These are phyloP conservation scores for Diddensiella santjacobensis DNA, from an alignment of 805 yeast genomes.

Conservation along the genomic window DNA sequence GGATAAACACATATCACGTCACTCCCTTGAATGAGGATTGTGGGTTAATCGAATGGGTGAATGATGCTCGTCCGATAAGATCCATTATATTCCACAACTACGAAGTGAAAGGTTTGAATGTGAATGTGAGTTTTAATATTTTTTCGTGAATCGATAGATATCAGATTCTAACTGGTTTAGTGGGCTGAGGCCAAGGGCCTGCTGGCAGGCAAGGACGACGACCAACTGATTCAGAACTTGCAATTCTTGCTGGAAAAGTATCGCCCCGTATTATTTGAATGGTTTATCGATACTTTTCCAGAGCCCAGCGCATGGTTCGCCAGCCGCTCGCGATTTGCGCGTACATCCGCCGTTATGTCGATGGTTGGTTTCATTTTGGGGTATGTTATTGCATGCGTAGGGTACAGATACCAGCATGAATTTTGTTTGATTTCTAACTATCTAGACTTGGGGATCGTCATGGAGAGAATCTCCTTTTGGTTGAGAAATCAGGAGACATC, in stretches of 20 bases:
- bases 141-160: neutral
- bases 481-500: conserved; percentile 69
- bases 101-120: conserved; percentile 38
- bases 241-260: conserved; percentile 34
- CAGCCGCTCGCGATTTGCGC: conserved; percentile 67
- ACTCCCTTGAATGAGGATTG: conserved; percentile 79
- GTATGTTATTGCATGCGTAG: conserved; percentile 1
- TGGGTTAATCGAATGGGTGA: conserved; percentile 91
- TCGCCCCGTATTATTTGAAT: conserved; percentile 60
- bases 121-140: conserved; percentile 22
- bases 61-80: conserved; percentile 67
- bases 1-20: conserved; percentile 80
- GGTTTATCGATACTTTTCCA: conserved; percentile 87
- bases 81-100: conserved; percentile 50
- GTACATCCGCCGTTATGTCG: conserved; percentile 93
- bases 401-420: too few relatives aligned
- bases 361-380: conserved; percentile 94
- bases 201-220: conserved; percentile 25
- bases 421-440: too few relatives aligned
- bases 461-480: conserved; percentile 81
- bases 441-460: conserved; percentile 81
- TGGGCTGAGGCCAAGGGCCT: conserved; percentile 28
- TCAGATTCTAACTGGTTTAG: conserved; percentile 18
- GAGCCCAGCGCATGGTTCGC: conserved; percentile 86
- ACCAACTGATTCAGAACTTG: conserved; percentile 39